phyloP scores from a whole-genome alignment of 441 rosid genomes.

The Brassica balearica region DNA sequence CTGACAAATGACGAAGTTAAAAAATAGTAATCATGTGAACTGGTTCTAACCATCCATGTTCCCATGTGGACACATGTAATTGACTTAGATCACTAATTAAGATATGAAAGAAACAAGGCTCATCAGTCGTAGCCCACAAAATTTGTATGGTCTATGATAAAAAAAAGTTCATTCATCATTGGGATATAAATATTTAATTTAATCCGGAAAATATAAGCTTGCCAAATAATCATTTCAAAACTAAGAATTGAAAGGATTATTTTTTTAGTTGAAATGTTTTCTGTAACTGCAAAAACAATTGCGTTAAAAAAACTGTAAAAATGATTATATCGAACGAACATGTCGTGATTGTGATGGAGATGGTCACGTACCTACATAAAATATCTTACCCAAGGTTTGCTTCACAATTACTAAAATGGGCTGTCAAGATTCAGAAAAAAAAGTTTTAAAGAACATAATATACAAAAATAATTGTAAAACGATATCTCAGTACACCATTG shows the following conservation, averaged over 20 bases:
- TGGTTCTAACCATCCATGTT: slow-evolving; percentile 32
- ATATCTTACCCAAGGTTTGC: not conserved
- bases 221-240: not conserved
- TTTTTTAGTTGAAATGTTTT: not conserved
- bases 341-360: not conserved
- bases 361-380: not conserved
- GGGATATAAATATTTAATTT: not conserved
- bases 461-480: not conserved
- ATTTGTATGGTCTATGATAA: not conserved
- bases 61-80: slow-evolving; percentile 33
- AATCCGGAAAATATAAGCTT: not conserved
- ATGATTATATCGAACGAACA: not conserved
- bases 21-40: slow-evolving; percentile 26
- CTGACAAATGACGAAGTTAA: not conserved
- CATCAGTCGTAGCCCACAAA: not conserved
- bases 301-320: too few relatives aligned
- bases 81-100: slow-evolving; percentile 24
- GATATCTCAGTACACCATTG: not conserved
- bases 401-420: slow-evolving; percentile 15
- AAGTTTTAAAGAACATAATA: not conserved
- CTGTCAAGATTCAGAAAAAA: not conserved
- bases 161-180: not conserved
- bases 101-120: not conserved
- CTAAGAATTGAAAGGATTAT: not conserved
- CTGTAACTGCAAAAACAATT: too few relatives aligned